These are phyloP conservation scores for Westerdykella ornata DNA, from an alignment of 2,329 filamentous ascomycete species.

Conservation along the genomic window DNA sequence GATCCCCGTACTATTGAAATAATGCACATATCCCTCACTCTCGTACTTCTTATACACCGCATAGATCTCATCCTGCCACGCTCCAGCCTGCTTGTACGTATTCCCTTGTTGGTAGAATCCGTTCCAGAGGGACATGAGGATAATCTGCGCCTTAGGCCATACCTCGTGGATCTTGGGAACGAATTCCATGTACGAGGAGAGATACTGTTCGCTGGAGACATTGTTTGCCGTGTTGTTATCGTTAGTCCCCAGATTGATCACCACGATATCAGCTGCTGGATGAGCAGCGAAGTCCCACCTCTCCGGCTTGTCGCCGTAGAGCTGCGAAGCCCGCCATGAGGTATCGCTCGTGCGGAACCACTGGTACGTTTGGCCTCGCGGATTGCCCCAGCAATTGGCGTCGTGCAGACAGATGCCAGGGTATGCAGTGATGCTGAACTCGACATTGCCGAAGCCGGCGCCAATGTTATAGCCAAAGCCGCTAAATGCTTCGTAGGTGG, in stretches of 20 bases:
- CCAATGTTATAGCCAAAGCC: conserved; percentile 52
- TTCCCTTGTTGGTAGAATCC: conserved; percentile 49
- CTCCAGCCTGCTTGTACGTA: conserved; percentile 43
- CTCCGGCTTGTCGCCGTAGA: conserved; percentile 38
- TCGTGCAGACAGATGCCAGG: conserved; percentile 54
- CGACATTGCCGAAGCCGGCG: conserved; percentile 52
- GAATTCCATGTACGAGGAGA: conserved; percentile 38
- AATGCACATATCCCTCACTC: conserved; percentile 49
- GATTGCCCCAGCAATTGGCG: conserved; percentile 49
- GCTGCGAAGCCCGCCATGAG: conserved; percentile 40
- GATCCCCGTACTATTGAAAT: conserved; percentile 57
- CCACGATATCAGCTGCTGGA: conserved; percentile 37
- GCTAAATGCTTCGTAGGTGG: conserved; percentile 53
- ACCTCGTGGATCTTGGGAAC: conserved; percentile 37
- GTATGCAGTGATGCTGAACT: conserved; percentile 54
- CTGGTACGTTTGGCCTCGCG: conserved; percentile 43
- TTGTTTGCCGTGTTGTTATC: conserved; percentile 41
- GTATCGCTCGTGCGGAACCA: conserved; percentile 55
- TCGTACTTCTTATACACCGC: conserved; percentile 49
- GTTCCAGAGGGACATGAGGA: conserved; percentile 48
- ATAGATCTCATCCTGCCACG: conserved; percentile 48
- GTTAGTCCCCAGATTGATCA: conserved; percentile 46
- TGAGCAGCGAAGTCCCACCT: conserved; percentile 31
- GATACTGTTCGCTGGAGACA: conserved; percentile 36
- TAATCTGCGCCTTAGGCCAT: conserved; percentile 40